Evolutionary conservation across 2,329 filamentous ascomycete genomes (phyloP).

Genomic region (Diaporthe citri): DNA sequence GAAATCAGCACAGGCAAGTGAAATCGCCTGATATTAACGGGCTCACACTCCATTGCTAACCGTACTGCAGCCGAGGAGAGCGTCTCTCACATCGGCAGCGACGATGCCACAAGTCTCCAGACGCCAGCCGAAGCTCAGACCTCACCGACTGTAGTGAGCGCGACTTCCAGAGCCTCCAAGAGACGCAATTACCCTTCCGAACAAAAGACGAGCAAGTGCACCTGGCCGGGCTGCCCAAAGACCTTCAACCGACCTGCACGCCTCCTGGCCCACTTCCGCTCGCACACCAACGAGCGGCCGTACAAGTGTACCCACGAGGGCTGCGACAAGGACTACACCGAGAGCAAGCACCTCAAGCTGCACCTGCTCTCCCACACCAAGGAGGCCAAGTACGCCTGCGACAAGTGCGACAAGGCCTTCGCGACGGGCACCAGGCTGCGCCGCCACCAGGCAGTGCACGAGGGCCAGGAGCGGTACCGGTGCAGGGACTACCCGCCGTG

Average conservation of each 20-base stretch:
- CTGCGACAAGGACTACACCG: slow-evolving; percentile 87
- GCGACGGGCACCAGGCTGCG: slow-evolving; percentile 82
- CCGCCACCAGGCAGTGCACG: slow-evolving; percentile 83
- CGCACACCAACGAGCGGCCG: slow-evolving; percentile 87
- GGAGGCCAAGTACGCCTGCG: slow-evolving; percentile 78
- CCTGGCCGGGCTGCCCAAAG: slow-evolving; percentile 80
- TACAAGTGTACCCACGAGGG: slow-evolving; percentile 77
- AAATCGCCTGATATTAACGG: not conserved
- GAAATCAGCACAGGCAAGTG: slow-evolving; percentile 28
- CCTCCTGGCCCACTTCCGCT: slow-evolving; percentile 78
- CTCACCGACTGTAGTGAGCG: slow-evolving; percentile 24
- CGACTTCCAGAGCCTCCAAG: slow-evolving; percentile 33
- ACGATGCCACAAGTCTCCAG: slow-evolving; percentile 11
- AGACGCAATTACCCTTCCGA: slow-evolving; percentile 72
- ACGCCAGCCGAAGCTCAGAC: slow-evolving; percentile 26
- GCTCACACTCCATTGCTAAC: slow-evolving; percentile 13
- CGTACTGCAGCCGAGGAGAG: slow-evolving; percentile 29
- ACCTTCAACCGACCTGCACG: slow-evolving; percentile 89
- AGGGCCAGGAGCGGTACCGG: slow-evolving; percentile 79
- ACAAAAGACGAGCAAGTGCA: slow-evolving; percentile 82
- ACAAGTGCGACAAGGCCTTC: slow-evolving; percentile 84
- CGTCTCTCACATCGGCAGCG: slow-evolving; percentile 20
- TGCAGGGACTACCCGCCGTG: slow-evolving; percentile 80
- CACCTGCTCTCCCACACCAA: slow-evolving; percentile 87
- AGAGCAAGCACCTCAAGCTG: slow-evolving; percentile 86